Evolutionary conservation across 352 stramenopile genomes (phyloP).

Genomic region (Phytophthora pluvialis): DNA sequence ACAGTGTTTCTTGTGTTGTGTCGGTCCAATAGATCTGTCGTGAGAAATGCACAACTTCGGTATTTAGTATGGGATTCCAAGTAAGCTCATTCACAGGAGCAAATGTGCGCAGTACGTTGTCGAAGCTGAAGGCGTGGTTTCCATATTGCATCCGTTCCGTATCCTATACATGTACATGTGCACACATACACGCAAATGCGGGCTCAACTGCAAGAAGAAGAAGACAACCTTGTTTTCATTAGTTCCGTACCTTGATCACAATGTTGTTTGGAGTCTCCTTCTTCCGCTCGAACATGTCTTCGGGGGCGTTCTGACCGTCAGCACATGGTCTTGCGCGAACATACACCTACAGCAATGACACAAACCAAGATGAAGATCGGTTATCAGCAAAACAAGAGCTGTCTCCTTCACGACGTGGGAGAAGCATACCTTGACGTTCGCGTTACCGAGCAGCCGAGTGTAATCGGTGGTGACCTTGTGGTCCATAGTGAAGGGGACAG

Average conservation of each 20-base stretch:
- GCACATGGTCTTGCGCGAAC: slow-evolving; percentile 82
- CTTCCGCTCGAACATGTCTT: slow-evolving; percentile 88
- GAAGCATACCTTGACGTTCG: slow-evolving; percentile 74
- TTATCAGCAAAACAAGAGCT: background rate
- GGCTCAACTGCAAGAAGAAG: background rate
- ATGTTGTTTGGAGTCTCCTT: slow-evolving; percentile 81
- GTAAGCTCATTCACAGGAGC: background rate
- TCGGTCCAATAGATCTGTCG: slow-evolving; percentile 83
- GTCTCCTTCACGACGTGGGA: background rate
- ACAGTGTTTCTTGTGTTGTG: slow-evolving; percentile 73
- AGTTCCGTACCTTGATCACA: slow-evolving; percentile 67
- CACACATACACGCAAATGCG: background rate
- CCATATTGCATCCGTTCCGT: slow-evolving; percentile 87
- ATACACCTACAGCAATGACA: slow-evolving; percentile 51
- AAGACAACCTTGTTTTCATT: background rate
- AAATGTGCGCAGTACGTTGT: slow-evolving; percentile 53
- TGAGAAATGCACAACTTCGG: background rate
- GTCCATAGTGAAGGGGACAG: slow-evolving; percentile 50
- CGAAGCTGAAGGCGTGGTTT: slow-evolving; percentile 88
- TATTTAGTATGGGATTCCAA: background rate
- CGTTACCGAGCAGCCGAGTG: slow-evolving; percentile 75
- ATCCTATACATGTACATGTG: slow-evolving; percentile 43
- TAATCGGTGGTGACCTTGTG: slow-evolving; percentile 90
- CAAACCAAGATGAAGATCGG: background rate
- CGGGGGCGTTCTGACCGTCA: slow-evolving; percentile 65